Conservation (phyloP, 768 basidiomycete species). For the Strobilomyces confusus region DNA sequence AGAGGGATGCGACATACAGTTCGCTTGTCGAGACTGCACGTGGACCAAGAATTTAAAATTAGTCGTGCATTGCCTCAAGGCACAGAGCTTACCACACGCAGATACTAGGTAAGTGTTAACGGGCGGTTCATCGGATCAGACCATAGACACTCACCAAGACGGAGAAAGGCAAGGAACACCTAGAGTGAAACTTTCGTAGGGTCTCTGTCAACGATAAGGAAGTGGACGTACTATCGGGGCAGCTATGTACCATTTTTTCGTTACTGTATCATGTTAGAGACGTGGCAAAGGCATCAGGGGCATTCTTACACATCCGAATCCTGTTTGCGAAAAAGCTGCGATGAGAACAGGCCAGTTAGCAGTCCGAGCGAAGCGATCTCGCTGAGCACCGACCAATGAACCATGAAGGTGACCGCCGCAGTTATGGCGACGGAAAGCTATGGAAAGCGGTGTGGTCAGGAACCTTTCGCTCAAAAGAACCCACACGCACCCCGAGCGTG, state of each 20-base stretch:
- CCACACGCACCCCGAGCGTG: constrained; percentile 24
- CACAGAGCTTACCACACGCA: constrained; percentile 25
- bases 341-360: neutral
- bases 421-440: constrained; percentile 33
- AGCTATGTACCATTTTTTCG: constrained; percentile 31
- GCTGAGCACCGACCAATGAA: constrained; percentile 25
- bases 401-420: constrained; percentile 28
- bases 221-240: constrained; percentile 23
- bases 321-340: constrained; percentile 32
- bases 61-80: neutral
- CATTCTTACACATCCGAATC: constrained; percentile 28
- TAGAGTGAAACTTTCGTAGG: neutral
- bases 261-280: constrained; percentile 21
- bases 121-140: neutral
- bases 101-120: constrained; percentile 22
- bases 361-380: neutral
- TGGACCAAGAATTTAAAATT: neutral
- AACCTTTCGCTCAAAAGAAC: neutral
- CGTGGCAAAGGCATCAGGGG: neutral
- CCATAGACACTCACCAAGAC: constrained; percentile 26
- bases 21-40: constrained; percentile 28
- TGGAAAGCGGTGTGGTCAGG: neutral
- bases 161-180: constrained; percentile 32
- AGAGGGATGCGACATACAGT: constrained; percentile 17
- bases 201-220: neutral